phyloP scores from a whole-genome alignment of 2,329 filamentous ascomycete species.

The Leptodontidium sp. region DNA sequence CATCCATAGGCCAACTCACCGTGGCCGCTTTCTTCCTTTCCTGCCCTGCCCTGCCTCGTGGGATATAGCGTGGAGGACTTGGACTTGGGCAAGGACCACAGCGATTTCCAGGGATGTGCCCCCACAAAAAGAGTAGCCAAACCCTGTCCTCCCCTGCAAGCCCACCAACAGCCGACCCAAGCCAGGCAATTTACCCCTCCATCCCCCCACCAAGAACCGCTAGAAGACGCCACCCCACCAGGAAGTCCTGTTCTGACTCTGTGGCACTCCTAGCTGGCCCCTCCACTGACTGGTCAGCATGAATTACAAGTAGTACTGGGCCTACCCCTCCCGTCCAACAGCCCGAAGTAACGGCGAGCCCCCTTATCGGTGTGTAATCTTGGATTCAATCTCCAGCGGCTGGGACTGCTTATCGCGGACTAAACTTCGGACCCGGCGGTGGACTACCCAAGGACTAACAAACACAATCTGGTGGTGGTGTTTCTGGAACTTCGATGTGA shows the following conservation, averaged over 20 bases:
- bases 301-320: not conserved
- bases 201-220: constrained; percentile 18
- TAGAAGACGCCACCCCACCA: not conserved
- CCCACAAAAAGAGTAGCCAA: not conserved
- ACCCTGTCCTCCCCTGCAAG: not conserved
- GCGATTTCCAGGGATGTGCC: constrained; percentile 11
- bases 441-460: not conserved
- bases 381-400: not conserved
- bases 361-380: constrained; percentile 1
- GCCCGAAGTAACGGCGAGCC: constrained; percentile 23
- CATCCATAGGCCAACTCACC: not conserved
- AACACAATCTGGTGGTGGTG: not conserved
- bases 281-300: constrained; percentile 9
- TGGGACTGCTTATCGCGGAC: constrained; percentile 17
- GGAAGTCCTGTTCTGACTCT: constrained; percentile 8
- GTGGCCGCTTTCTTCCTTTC: not conserved
- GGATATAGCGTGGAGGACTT: constrained; percentile 12
- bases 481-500: not conserved
- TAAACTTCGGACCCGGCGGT: constrained; percentile 7
- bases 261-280: not conserved
- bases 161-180: constrained; percentile 21
- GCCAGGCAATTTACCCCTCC: constrained; percentile 25
- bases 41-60: constrained; percentile 3
- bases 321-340: constrained; percentile 9
- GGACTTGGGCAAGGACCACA: not conserved